Conservation (phyloP, 2,329 filamentous ascomycete species). For the Fusarium staphyleae region DNA sequence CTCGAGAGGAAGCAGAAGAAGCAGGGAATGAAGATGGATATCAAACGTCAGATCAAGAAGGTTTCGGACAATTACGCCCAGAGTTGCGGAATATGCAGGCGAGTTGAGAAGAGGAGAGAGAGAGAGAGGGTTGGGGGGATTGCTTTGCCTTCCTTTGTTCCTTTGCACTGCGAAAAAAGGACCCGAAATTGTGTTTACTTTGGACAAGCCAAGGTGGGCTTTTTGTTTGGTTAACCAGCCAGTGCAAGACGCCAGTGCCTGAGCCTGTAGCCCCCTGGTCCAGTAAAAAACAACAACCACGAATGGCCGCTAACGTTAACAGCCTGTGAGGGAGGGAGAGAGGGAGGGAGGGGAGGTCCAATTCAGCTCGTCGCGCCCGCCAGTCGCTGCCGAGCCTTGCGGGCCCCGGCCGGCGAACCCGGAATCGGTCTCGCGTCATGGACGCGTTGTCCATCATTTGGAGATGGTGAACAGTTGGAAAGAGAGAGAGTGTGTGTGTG, state of each 20-base stretch:
- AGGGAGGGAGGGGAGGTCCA: no score
- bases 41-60: not conserved
- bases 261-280: not conserved
- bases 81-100: no score
- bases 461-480: not conserved
- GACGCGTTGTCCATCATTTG: slow-evolving; percentile 5
- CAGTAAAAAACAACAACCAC: slow-evolving; percentile 2
- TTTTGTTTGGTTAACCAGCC: slow-evolving; percentile 16
- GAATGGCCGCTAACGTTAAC: not conserved
- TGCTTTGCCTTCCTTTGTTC: no score
- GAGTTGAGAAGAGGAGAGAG: no score
- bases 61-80: not conserved
- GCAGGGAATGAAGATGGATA: not conserved
- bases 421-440: slow-evolving; percentile 3
- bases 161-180: not conserved
- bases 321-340: no score
- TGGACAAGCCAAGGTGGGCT: not conserved
- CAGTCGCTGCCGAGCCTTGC: slow-evolving; percentile 25
- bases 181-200: slow-evolving; percentile 34
- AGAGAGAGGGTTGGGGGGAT: not conserved
- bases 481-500: no score
- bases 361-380: slow-evolving; percentile 8
- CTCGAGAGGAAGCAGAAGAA: slow-evolving; percentile 6
- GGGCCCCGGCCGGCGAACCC: slow-evolving; percentile 4
- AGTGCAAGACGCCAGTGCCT: not conserved